A percentile compares a stretch with the other conserved stretches of the same genome.
Conservation (phyloP, 2,329 filamentous ascomycete genomes). For the Stagonosporopsis cucurbitacearum region DNA sequence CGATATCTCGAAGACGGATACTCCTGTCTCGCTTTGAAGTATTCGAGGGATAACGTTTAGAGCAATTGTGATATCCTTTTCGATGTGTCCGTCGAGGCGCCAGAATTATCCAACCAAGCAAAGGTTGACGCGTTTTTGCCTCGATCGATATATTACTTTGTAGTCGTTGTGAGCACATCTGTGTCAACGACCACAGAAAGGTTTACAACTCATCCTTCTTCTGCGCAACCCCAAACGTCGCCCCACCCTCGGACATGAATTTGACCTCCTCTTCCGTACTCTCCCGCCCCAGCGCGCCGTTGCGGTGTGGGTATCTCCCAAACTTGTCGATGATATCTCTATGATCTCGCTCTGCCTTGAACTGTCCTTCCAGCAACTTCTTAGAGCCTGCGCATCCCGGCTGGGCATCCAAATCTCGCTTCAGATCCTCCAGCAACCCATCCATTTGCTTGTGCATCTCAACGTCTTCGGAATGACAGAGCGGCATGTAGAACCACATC, state of each 20-base stretch:
- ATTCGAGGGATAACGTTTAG: no score
- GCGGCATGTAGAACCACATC: slow-evolving; percentile 65
- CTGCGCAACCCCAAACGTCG: slow-evolving; percentile 50
- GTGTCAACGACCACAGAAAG: no score
- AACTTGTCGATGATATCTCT: slow-evolving; percentile 59
- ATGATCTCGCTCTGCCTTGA: slow-evolving; percentile 56
- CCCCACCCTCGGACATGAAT: slow-evolving; percentile 56
- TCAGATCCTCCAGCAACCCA: slow-evolving; percentile 41
- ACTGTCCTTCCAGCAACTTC: slow-evolving; percentile 37
- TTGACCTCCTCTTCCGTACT: slow-evolving; percentile 58
- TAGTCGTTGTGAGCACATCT: no score
- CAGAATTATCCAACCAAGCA: no score
- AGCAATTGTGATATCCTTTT: not conserved
- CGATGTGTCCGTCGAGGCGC: no score
- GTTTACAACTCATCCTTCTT: slow-evolving; percentile 12
- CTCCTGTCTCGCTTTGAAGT: no score
- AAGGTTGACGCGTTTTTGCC: no score
- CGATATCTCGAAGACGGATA: no score
- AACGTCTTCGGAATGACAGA: slow-evolving; percentile 65
- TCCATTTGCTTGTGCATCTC: slow-evolving; percentile 53
- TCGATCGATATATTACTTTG: no score
- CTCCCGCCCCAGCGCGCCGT: slow-evolving; percentile 58
- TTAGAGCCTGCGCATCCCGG: slow-evolving; percentile 39
- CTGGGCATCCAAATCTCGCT: slow-evolving; percentile 40
- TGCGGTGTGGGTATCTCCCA: slow-evolving; percentile 67